These are phyloP conservation scores for Hyaloscypha bicolor DNA, from an alignment of 495 filamentous ascomycete species.

Conservation along the genomic window DNA sequence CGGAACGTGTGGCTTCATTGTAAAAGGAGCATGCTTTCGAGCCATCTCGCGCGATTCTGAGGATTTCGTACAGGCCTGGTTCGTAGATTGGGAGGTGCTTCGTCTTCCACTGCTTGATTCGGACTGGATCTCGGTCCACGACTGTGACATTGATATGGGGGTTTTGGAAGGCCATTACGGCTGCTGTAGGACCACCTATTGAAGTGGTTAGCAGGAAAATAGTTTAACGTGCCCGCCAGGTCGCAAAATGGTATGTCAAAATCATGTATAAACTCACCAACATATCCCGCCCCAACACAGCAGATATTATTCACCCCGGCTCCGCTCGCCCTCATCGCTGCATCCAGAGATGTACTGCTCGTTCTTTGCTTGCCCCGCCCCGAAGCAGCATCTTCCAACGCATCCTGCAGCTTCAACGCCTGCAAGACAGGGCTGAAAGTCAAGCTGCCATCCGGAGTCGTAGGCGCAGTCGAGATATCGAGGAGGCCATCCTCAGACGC, in stretches of 20 bases:
- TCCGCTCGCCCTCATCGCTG: slow-evolving; percentile 68
- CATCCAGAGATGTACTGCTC: slow-evolving; percentile 16
- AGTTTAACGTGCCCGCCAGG: neutral
- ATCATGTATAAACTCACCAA: slow-evolving; percentile 51
- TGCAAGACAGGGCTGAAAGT: slow-evolving; percentile 45
- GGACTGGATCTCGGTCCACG: slow-evolving; percentile 64
- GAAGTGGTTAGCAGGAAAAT: slow-evolving; percentile 54
- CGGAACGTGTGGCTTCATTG: slow-evolving; percentile 30
- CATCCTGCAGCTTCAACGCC: slow-evolving; percentile 36
- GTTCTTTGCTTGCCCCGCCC: slow-evolving; percentile 20
- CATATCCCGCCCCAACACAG: slow-evolving; percentile 66
- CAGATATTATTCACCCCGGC: slow-evolving; percentile 63
- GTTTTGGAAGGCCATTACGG: slow-evolving; percentile 73
- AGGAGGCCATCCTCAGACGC: slow-evolving; percentile 25
- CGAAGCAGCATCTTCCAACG: slow-evolving; percentile 28
- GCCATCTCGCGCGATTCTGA: slow-evolving; percentile 67
- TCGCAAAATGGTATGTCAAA: neutral
- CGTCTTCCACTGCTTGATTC: slow-evolving; percentile 76
- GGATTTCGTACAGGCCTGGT: slow-evolving; percentile 67
- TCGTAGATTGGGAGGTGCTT: slow-evolving; percentile 77
- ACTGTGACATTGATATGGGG: slow-evolving; percentile 69
- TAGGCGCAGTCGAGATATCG: slow-evolving; percentile 50
- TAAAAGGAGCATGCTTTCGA: slow-evolving; percentile 36
- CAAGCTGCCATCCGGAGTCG: slow-evolving; percentile 53
- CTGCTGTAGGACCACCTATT: slow-evolving; percentile 73